Evolutionary conservation across 352 stramenopile genomes (phyloP).

Genomic region (Globisporangium lucens): DNA sequence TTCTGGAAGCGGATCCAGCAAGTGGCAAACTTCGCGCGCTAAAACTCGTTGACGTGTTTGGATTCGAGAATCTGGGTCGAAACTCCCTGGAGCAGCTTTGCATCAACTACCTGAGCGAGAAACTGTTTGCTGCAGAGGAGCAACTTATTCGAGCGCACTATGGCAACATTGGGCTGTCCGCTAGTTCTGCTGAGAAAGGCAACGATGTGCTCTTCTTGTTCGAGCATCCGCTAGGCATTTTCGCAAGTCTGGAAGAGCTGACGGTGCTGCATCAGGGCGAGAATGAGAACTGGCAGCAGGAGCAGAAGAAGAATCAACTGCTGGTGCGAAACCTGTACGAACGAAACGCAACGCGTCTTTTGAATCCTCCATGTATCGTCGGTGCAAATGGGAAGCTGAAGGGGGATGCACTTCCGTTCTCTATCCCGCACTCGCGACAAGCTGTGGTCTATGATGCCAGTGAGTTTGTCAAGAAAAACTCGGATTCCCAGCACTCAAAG

Average conservation of each 20-base stretch:
- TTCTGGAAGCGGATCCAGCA: not conserved
- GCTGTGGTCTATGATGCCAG: conserved; percentile 52
- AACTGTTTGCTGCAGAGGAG: conserved; percentile 49
- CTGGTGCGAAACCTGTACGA: conserved; percentile 67
- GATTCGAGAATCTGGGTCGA: conserved; percentile 60
- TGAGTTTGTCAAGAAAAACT: conserved; percentile 73
- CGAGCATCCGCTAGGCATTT: conserved; percentile 54
- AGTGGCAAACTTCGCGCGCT: conserved; percentile 21
- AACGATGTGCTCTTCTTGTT: conserved; percentile 38
- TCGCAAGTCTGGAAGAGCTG: conserved; percentile 66
- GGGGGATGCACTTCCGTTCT: conserved; percentile 32
- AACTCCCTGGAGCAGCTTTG: conserved; percentile 81
- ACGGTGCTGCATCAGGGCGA: conserved; percentile 62
- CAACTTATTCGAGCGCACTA: conserved; percentile 16
- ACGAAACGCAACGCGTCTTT: conserved; percentile 30
- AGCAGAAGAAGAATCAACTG: conserved; percentile 64
- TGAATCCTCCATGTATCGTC: conserved; percentile 21
- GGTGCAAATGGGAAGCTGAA: conserved; percentile 10
- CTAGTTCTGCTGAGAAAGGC: not conserved
- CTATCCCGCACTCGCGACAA: conserved; percentile 46
- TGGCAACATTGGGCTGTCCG: not conserved
- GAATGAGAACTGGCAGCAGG: conserved; percentile 35
- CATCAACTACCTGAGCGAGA: conserved; percentile 84
- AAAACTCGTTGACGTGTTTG: conserved; percentile 72
- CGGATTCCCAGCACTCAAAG: conserved; percentile 43